These are phyloP conservation scores for Rhodamnia argentea DNA, from an alignment of 345 rosid species.

Conservation along the genomic window DNA sequence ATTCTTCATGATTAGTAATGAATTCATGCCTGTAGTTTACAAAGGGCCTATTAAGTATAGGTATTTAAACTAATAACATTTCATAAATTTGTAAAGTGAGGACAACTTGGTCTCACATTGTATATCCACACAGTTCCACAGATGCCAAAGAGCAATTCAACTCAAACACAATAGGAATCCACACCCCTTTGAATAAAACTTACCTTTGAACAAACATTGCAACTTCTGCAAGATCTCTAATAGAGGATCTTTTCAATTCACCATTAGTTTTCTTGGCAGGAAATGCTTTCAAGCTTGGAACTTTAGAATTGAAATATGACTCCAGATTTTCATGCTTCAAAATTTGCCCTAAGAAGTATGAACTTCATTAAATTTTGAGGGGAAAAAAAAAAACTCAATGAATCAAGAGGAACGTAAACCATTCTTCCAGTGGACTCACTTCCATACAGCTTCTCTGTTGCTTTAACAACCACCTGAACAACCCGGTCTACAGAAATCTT, in stretches of 20 bases:
- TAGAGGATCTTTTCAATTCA: constrained; percentile 36
- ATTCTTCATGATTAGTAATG: constrained; percentile 47
- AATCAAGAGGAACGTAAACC: neutral
- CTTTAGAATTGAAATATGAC: constrained; percentile 40
- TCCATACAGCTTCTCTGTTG: constrained; percentile 85
- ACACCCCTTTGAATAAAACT: neutral
- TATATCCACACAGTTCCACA: neutral
- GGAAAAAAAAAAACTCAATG: neutral
- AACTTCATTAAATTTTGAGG: neutral
- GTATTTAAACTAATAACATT: neutral
- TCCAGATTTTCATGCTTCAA: constrained; percentile 74
- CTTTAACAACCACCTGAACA: constrained; percentile 57
- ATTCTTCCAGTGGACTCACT: constrained; percentile 37
- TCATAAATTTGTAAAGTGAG: neutral
- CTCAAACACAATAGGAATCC: neutral
- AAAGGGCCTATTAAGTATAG: neutral
- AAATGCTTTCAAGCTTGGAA: constrained; percentile 82
- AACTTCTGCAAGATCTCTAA: constrained; percentile 48
- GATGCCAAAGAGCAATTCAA: neutral
- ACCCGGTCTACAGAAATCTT: constrained; percentile 65
- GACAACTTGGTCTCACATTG: neutral
- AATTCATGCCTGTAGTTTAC: constrained; percentile 61
- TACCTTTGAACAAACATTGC: constrained; percentile 71
- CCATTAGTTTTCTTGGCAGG: constrained; percentile 32
- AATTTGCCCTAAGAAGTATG: constrained; percentile 46